phyloP scores from a whole-genome alignment of 257 asterid genomes.

The Leptodermis oblonga region DNA sequence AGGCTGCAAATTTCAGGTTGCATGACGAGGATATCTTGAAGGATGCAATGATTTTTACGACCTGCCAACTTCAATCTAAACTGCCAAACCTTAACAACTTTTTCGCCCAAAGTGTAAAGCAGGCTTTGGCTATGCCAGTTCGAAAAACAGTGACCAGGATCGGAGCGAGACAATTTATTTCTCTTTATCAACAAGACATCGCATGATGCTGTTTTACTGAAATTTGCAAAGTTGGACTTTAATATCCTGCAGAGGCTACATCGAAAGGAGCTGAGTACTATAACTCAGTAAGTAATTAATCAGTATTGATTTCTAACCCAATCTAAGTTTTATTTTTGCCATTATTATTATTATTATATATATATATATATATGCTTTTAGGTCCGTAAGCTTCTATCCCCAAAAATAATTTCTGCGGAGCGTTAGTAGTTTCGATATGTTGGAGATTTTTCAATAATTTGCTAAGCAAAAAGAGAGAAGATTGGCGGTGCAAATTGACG shows the following conservation, averaged over 20 bases:
- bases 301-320: too few relatives aligned
- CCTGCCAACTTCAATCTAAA: slow-evolving; percentile 16
- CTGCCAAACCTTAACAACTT: not conserved
- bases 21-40: slow-evolving; percentile 29
- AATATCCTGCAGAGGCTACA: slow-evolving; percentile 26
- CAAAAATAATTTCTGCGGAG: too few relatives aligned
- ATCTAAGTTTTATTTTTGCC: too few relatives aligned
- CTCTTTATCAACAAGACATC: slow-evolving; percentile 22
- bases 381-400: too few relatives aligned
- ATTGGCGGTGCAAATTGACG: too few relatives aligned
- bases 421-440: too few relatives aligned
- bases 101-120: slow-evolving; percentile 1
- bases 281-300: slow-evolving; percentile 27
- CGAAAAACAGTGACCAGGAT: slow-evolving; percentile 25
- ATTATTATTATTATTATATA: too few relatives aligned
- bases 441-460: not conserved
- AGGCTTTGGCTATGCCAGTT: slow-evolving; percentile 29
- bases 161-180: slow-evolving; percentile 20
- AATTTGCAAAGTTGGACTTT: slow-evolving; percentile 23
- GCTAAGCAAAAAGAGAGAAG: too few relatives aligned
- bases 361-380: too few relatives aligned
- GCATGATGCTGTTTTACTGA: slow-evolving; percentile 9
- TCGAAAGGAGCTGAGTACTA: slow-evolving; percentile 21
- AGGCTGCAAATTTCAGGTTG: slow-evolving; percentile 26
- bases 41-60: slow-evolving; percentile 29